phyloP scores from a whole-genome alignment of 176 grass and related monocot species.

The Ampelocalamus luodianensis region DNA sequence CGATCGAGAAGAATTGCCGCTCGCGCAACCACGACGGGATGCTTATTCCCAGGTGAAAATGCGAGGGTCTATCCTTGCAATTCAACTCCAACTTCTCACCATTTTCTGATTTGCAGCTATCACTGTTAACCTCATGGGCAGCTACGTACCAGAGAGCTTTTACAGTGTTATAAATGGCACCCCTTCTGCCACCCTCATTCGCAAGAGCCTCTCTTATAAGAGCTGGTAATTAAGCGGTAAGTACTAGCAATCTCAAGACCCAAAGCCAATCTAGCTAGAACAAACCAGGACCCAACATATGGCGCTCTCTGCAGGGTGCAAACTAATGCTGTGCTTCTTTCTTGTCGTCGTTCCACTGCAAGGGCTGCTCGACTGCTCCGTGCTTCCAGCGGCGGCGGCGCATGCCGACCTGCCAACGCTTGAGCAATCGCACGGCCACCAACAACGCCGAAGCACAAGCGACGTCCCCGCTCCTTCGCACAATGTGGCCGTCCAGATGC shows the following conservation, averaged over 20 bases:
- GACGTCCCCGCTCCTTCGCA: no score
- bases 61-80: no score
- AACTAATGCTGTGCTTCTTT: not conserved
- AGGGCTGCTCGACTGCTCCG: not conserved
- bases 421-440: not conserved
- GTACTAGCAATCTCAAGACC: not conserved
- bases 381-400: not conserved
- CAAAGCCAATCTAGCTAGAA: not conserved
- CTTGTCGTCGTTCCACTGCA: not conserved
- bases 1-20: no score
- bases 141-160: not conserved
- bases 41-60: no score
- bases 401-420: not conserved
- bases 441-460: no score
- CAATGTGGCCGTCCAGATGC: not conserved
- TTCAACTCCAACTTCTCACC: no score
- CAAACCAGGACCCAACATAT: not conserved
- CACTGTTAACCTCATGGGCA: not conserved
- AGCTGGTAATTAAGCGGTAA: not conserved
- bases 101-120: no score
- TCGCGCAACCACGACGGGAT: no score
- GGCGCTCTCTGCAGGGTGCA: not conserved
- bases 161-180: not conserved
- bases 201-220: no score
- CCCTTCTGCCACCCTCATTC: no score